Base-by-base conservation (phyloP, 2,329 filamentous ascomycete genomes). In the Zarea fungicola region DNA sequence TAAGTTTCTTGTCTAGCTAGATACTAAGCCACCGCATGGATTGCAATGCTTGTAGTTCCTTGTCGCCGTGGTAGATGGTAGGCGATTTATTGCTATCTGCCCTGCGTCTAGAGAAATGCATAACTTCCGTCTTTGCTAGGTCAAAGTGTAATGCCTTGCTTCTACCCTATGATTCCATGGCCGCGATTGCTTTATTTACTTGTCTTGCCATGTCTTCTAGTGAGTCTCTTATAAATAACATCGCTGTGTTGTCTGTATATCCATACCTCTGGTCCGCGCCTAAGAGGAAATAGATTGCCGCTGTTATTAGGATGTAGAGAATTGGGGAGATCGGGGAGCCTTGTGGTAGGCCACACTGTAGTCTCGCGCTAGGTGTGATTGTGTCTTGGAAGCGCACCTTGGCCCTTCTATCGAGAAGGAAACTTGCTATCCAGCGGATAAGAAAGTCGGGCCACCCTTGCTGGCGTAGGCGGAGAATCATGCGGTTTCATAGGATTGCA, bases 301-400 rank as follows among this genome's bases (percentile, higher is more conserved):
- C 42, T 18, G 19, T 52, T 11, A 42, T 35, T 9, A 52, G 29
- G 22, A 45, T 31, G 14, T 49, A 52, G 2, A 49, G 35, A 18
- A 52, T 49, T 13, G 29, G 36, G 21, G 46, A 52, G 23, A 49
- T 35, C 11, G 46, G 46, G 6, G 50, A 52, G 41, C 50, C 42
- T 31, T 52, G 16, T 3, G 34, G 45, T 10, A 49, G 40, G 29
- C 45, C 34, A 6, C 21, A 49, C 5, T 6, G 23, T 8, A 51
- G 34, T 42, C 31, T 21, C 14, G 40, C 35, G 29, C 31, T 44
- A 13, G 18, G 22, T 22, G 45, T 40, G 29, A 21, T 44, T 9
- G 18, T 11, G 26, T 44, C 29, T 23, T 45, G 19, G 35, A 44
- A 52, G 1, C 39, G 34, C 14, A 49, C 50, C 3, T 18, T 39